A percentile compares a stretch with the other conserved stretches of the same genome.
Conservation (phyloP, 208 protist species). For the Endotrypanum monterogeii region DNA sequence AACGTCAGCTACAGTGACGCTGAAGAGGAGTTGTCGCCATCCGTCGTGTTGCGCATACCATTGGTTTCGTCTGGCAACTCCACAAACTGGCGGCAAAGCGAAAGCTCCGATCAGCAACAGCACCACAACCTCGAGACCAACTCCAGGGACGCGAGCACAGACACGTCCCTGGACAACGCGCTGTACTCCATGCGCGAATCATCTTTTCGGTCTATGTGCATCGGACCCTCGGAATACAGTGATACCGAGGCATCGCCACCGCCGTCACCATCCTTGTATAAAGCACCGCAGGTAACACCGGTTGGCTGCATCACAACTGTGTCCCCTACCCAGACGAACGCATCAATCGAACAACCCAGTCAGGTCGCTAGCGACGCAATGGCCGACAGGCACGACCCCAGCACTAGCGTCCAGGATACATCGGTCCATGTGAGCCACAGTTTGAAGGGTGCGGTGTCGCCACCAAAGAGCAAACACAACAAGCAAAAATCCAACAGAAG, state of each 20-base stretch:
- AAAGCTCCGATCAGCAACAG: not conserved
- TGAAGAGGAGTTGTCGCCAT: slow-evolving; percentile 8
- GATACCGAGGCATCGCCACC: not conserved
- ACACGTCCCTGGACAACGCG: slow-evolving; percentile 9
- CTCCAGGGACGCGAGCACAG: not conserved
- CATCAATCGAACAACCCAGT: not conserved
- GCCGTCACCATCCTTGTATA: not conserved
- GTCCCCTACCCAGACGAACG: not conserved
- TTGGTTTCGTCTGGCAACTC: not conserved
- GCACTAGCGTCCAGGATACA: not conserved
- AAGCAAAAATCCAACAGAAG: not conserved
- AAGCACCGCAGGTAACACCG: not conserved
- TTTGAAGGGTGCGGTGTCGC: not conserved
- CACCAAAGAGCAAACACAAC: not conserved
- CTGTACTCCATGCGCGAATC: slow-evolving; percentile 11
- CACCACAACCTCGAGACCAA: not conserved
- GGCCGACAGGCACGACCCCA: not conserved
- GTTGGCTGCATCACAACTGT: slow-evolving; percentile 22
- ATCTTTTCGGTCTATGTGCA: not conserved
- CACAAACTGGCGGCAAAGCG: not conserved
- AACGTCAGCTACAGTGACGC: slow-evolving; percentile 11
- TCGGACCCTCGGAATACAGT: not conserved
- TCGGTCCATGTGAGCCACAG: slow-evolving; percentile 1
- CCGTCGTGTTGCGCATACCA: not conserved
- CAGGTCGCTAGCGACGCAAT: not conserved